phyloP scores from a whole-genome alignment of 305 asterid genomes.

The Fraxinus xanthoxyloides region DNA sequence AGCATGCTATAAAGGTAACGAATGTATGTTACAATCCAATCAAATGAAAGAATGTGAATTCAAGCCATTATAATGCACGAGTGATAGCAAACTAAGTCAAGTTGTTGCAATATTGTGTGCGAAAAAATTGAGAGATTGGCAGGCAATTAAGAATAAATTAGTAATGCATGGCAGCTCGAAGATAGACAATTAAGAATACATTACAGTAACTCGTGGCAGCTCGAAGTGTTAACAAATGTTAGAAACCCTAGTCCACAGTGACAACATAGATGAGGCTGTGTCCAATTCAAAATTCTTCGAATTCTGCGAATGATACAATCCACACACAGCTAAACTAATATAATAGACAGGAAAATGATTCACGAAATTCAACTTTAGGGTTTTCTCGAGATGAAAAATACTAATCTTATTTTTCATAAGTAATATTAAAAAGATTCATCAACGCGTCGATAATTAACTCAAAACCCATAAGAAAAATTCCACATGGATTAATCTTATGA shows the following conservation, averaged over 20 bases:
- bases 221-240: neutral
- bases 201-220: neutral
- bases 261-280: neutral
- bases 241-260: neutral
- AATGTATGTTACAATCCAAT: neutral
- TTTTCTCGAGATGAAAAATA: neutral
- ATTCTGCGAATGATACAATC: conserved; percentile 7
- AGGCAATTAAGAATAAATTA: neutral
- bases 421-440: conserved; percentile 7
- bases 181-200: neutral
- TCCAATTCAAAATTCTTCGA: neutral
- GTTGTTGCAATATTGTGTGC: neutral
- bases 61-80: neutral
- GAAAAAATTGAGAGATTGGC: neutral
- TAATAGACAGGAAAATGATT: neutral
- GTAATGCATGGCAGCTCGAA: neutral
- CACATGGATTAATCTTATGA: neutral
- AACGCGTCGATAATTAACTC: neutral
- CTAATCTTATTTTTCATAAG: neutral
- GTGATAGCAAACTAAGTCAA: neutral
- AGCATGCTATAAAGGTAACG: neutral
- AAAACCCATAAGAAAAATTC: neutral
- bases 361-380: conserved; percentile 1
- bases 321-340: neutral
- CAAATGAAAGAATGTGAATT: neutral